These are phyloP conservation scores for Pittosporum tobira DNA, from an alignment of 129 eudicot genomes.

Conservation along the genomic window DNA sequence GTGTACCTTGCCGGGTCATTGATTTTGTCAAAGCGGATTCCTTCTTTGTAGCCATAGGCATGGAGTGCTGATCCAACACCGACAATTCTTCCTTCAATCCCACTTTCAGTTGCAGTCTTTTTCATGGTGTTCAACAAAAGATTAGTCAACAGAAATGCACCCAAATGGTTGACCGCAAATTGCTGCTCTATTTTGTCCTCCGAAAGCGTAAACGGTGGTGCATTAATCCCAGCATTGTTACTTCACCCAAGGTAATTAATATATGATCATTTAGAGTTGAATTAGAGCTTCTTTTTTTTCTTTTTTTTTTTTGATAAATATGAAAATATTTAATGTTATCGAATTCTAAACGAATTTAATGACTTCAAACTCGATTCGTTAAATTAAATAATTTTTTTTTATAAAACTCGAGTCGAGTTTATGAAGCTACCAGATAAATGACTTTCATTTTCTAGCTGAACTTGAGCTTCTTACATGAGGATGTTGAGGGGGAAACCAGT, in stretches of 20 bases:
- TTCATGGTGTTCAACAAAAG: constrained; percentile 80
- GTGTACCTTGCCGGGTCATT: constrained; percentile 59
- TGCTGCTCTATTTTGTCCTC: constrained; percentile 67
- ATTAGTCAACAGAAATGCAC: constrained; percentile 79
- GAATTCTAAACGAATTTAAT: no score
- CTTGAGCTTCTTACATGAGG: constrained; percentile 72
- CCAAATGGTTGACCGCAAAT: constrained; percentile 86
- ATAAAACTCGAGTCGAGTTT: no score
- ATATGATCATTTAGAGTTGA: no score
- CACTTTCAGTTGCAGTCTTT: constrained; percentile 50
- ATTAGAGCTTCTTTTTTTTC: no score
- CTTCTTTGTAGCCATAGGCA: constrained; percentile 47
- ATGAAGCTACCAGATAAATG: no score
- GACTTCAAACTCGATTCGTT: no score
- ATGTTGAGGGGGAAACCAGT: constrained; percentile 63
- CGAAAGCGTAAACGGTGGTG: constrained; percentile 54
- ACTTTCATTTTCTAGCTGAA: no score
- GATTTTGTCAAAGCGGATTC: constrained; percentile 72
- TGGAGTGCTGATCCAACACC: constrained; percentile 72
- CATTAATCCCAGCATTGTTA: constrained; percentile 88
- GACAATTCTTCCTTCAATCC: constrained; percentile 88
- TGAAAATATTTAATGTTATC: no score
- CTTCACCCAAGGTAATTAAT: no score
- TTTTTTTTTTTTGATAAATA: no score
- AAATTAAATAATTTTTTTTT: no score